These are phyloP conservation scores for Russula dissimulans DNA, from an alignment of 768 basidiomycete genomes.

Conservation along the genomic window DNA sequence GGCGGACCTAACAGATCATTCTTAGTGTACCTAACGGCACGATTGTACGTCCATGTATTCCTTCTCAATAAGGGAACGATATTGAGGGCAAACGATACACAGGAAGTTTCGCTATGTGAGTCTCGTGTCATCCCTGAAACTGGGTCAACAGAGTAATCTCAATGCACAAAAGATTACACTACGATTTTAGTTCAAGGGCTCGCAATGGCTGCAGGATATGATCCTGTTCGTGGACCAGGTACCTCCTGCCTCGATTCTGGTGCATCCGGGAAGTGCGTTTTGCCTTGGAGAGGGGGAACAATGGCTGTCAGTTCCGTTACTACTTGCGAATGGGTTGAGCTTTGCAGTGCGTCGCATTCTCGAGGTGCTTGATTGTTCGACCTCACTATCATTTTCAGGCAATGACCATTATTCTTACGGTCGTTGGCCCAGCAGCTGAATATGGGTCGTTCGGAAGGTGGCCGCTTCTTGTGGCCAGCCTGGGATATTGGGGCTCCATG, in stretches of 20 bases:
- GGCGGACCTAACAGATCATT: not conserved
- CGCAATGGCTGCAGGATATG: constrained; percentile 63
- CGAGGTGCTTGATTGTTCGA: too few species aligned
- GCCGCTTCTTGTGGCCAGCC: constrained; percentile 61
- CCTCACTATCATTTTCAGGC: constrained; percentile 31
- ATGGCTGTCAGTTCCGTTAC: constrained; percentile 68
- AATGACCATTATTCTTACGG: constrained; percentile 77
- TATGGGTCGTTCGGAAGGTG: constrained; percentile 75
- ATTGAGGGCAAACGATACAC: too few species aligned
- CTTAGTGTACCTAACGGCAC: constrained; percentile 72
- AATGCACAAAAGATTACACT: too few species aligned
- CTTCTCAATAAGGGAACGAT: too few species aligned
- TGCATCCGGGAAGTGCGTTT: constrained; percentile 64
- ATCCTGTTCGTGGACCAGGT: constrained; percentile 59
- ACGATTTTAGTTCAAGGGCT: too few species aligned
- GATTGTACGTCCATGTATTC: constrained; percentile 56
- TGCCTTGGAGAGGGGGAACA: constrained; percentile 67
- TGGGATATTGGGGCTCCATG: constrained; percentile 74
- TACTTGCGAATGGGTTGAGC: constrained; percentile 65
- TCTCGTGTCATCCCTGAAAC: too few species aligned
- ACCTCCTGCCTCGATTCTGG: constrained; percentile 50
- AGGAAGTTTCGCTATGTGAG: constrained; percentile 47
- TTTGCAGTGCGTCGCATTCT: constrained; percentile 47
- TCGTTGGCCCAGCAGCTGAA: constrained; percentile 59
- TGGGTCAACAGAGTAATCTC: too few species aligned